Evolutionary conservation across 2,329 filamentous ascomycete species (phyloP).

Genomic region (Hypoxylon sp.): DNA sequence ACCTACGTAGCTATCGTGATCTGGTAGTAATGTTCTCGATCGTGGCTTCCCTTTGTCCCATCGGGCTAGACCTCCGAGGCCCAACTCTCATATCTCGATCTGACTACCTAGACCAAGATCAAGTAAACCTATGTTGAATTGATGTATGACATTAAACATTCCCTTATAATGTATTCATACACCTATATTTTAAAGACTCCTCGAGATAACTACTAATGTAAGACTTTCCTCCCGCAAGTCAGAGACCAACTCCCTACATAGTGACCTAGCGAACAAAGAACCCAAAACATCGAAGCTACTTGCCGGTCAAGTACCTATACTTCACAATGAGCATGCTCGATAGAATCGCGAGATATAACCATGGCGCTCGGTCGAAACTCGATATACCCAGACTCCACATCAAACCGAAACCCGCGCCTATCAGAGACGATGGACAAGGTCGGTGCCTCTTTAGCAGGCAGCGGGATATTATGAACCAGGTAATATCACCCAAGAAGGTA

Average conservation of each 20-base stretch:
- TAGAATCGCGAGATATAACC: constrained; percentile 46
- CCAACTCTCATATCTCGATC: neutral
- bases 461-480: constrained; percentile 50
- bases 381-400: constrained; percentile 34
- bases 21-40: neutral
- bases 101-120: neutral
- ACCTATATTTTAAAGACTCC: neutral
- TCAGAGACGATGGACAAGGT: constrained; percentile 45
- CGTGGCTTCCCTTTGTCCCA: constrained; percentile 33
- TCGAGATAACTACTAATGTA: neutral
- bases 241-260: neutral
- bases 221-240: neutral
- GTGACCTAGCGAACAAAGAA: constrained; percentile 3
- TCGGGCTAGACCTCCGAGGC: neutral
- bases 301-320: neutral
- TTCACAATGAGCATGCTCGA: constrained; percentile 49
- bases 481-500: constrained; percentile 18
- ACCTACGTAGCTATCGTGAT: neutral
- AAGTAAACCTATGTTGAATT: neutral
- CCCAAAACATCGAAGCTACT: neutral
- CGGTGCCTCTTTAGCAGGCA: constrained; percentile 46
- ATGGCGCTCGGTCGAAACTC: constrained; percentile 40
- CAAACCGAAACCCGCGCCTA: constrained; percentile 45
- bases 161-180: neutral
- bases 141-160: neutral